Conservation (phyloP, 2,329 filamentous ascomycete genomes). For the Ophiostoma fasciatum region DNA sequence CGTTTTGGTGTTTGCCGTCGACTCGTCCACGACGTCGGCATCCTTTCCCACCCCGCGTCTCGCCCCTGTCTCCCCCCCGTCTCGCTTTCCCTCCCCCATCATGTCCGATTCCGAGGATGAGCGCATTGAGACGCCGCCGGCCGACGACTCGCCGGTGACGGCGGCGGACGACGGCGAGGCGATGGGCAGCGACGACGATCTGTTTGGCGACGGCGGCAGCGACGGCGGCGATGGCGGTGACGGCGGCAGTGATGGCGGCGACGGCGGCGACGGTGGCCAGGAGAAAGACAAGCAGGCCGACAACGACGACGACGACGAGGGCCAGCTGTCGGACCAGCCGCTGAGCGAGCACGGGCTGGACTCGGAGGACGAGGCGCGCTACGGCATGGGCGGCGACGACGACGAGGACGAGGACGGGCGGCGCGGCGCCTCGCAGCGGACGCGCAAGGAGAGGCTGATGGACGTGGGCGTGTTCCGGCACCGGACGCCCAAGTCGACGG, state of each 20-base stretch:
- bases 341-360: conserved; percentile 47
- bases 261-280: conserved; percentile 36
- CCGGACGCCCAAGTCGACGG: conserved; percentile 52
- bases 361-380: conserved; percentile 29
- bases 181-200: conserved; percentile 10
- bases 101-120: conserved; percentile 12
- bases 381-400: conserved; percentile 25
- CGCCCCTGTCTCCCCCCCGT: too few species aligned
- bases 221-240: conserved; percentile 26
- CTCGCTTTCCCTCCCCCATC: too few species aligned
- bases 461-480: conserved; percentile 54
- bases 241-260: conserved; percentile 49
- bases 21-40: too few species aligned
- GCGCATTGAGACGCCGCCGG: conserved; percentile 8
- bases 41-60: too few species aligned
- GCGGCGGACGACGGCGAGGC: conserved; percentile 5
- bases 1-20: too few species aligned
- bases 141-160: conserved; percentile 1
- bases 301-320: conserved; percentile 44
- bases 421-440: conserved; percentile 20
- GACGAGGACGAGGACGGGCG: conserved; percentile 25
- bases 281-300: too few species aligned
- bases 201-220: conserved; percentile 11
- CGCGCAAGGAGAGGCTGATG: conserved; percentile 42
- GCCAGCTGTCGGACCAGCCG: conserved; percentile 46